phyloP scores from a whole-genome alignment of 345 rosid species.

The Psidium guajava region DNA sequence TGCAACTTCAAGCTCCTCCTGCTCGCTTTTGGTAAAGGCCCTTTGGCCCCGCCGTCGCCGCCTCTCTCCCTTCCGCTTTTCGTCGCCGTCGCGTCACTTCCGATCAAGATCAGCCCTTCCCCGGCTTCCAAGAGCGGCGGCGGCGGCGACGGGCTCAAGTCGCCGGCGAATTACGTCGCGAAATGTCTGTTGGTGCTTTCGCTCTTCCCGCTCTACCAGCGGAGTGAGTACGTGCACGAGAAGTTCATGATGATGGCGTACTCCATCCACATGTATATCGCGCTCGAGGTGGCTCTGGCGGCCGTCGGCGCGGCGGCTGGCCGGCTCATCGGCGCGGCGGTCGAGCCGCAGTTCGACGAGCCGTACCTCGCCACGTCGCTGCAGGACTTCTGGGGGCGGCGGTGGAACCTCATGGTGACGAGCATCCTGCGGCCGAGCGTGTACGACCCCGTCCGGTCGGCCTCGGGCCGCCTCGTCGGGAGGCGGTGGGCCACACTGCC shows the following conservation, averaged over 20 bases:
- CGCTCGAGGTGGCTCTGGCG: neutral
- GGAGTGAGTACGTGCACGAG: neutral
- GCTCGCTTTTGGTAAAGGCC: conserved; percentile 16
- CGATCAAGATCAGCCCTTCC: conserved; percentile 3
- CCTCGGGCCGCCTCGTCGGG: neutral
- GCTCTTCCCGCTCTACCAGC: neutral
- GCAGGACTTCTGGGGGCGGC: conserved; percentile 15
- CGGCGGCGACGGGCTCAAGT: neutral
- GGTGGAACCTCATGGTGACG: conserved; percentile 14
- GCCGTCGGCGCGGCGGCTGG: neutral
- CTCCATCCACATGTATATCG: neutral
- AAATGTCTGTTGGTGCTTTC: neutral
- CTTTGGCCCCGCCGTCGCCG: conserved; percentile 3
- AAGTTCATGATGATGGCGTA: neutral
- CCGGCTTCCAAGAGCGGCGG: neutral
- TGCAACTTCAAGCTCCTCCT: conserved; percentile 23
- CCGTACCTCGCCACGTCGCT: conserved; percentile 13
- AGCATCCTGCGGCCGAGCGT: conserved; percentile 7
- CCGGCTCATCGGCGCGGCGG: neutral
- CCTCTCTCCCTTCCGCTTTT: conserved; percentile 3
- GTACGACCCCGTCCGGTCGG: neutral
- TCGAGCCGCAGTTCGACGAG: conserved; percentile 14
- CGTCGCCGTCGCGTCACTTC: conserved; percentile 2
- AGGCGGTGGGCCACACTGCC: conserved; percentile 5
- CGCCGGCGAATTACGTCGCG: neutral